Conservation (phyloP, 148 eudicot genomes). For the Camellia sinensis region DNA sequence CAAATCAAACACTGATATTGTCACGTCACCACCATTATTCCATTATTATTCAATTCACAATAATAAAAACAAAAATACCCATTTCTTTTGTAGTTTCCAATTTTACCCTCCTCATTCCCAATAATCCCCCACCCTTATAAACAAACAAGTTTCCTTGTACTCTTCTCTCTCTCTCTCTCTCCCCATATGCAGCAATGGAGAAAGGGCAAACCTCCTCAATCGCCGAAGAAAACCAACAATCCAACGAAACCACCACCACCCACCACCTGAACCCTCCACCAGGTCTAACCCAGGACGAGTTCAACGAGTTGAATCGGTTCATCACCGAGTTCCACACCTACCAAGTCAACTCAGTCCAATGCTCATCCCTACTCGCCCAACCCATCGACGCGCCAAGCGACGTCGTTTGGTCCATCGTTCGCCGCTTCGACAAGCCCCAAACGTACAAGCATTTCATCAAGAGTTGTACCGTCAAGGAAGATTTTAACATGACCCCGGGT, state of each 20-base stretch:
- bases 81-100: slow-evolving; percentile 2
- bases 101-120: not conserved
- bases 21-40: not conserved
- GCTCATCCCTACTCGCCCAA: slow-evolving; percentile 27
- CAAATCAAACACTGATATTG: no score
- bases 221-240: not conserved
- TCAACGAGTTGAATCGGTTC: slow-evolving; percentile 10
- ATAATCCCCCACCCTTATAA: slow-evolving; percentile 7
- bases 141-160: not conserved
- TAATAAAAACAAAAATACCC: not conserved
- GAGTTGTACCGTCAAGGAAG: slow-evolving; percentile 15
- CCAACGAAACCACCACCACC: slow-evolving; percentile 10
- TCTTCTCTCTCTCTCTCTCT: not conserved
- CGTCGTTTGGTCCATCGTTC: slow-evolving; percentile 22
- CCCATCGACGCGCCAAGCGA: slow-evolving; percentile 21
- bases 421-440: slow-evolving; percentile 31
- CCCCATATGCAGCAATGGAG: not conserved
- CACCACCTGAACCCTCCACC: slow-evolving; percentile 17
- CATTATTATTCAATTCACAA: not conserved
- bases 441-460: slow-evolving; percentile 35
- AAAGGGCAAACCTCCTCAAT: slow-evolving; percentile 10
- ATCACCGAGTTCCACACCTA: slow-evolving; percentile 30
- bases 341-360: slow-evolving; percentile 18
- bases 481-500: slow-evolving; percentile 13
- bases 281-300: slow-evolving; percentile 18